Conservation (phyloP, 2,329 filamentous ascomycete species). For the Aspergillus thermomutatus region DNA sequence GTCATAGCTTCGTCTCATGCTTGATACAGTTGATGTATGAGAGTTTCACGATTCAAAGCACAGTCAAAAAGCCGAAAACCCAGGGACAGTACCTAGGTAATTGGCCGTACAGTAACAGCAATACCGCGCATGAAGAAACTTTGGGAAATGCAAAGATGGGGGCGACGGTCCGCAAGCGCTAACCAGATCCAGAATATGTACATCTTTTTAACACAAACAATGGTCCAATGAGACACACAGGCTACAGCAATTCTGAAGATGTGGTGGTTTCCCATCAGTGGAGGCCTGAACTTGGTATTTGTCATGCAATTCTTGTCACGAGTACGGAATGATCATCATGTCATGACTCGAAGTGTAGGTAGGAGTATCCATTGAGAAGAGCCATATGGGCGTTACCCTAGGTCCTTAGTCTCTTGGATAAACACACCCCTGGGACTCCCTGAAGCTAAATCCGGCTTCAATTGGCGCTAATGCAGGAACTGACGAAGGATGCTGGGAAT, state of each 20-base stretch:
- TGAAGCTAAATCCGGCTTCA: constrained; percentile 14
- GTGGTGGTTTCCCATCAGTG: not conserved
- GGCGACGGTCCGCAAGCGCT: constrained; percentile 8
- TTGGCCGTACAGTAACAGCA: not conserved
- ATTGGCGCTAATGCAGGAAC: constrained; percentile 39
- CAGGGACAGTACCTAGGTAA: not conserved
- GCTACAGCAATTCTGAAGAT: not conserved
- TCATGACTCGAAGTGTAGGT: no score
- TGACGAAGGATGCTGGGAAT: constrained; percentile 18
- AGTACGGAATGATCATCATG: no score
- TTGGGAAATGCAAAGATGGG: constrained; percentile 1
- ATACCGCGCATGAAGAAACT: constrained; percentile 1
- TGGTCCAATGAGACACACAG: not conserved
- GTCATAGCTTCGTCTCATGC: no score
- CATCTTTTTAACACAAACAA: not conserved
- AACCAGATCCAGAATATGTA: constrained; percentile 19
- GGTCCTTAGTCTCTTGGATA: no score
- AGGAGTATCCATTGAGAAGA: no score
- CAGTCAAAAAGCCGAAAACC: no score
- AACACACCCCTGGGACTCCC: not conserved
- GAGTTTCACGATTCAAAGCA: no score
- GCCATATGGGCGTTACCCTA: no score
- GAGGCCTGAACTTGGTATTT: no score
- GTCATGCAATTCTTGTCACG: no score
- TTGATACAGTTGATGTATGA: no score